phyloP scores from a whole-genome alignment of 495 filamentous ascomycete genomes.

The Amorphotheca resinae region DNA sequence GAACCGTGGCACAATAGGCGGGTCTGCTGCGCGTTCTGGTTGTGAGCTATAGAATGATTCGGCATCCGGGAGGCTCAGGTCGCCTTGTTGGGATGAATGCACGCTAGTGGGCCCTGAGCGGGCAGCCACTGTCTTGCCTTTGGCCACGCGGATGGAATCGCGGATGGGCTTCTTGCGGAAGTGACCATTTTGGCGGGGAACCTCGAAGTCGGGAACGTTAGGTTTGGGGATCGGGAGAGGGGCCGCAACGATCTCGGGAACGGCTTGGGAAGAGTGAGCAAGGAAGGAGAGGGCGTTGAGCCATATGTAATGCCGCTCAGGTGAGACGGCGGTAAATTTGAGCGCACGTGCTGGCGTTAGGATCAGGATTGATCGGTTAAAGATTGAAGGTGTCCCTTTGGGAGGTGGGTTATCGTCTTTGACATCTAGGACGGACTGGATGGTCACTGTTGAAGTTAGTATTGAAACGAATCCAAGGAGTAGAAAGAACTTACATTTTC shows the following conservation, averaged over 20 bases:
- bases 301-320: conserved; percentile 91
- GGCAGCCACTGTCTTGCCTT: conserved; percentile 33
- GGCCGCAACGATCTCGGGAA: conserved; percentile 51
- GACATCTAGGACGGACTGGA: conserved; percentile 94
- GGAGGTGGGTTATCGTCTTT: conserved; percentile 87
- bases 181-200: conserved; percentile 27
- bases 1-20: conserved; percentile 71
- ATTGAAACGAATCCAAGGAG: background rate
- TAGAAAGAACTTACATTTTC: conserved; percentile 62
- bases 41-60: conserved; percentile 23
- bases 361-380: conserved; percentile 91
- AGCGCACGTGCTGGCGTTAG: conserved; percentile 86
- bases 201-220: conserved; percentile 32
- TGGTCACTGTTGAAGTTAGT: conserved; percentile 51
- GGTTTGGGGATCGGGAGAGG: conserved; percentile 42
- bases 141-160: conserved; percentile 84
- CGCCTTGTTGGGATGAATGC: conserved; percentile 14
- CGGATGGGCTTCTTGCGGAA: conserved; percentile 53
- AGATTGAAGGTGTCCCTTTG: conserved; percentile 47
- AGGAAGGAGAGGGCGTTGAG: conserved; percentile 88
- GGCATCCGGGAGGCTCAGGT: conserved; percentile 13
- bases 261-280: conserved; percentile 66
- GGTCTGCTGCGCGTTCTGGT: conserved; percentile 45
- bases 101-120: conserved; percentile 17
- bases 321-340: conserved; percentile 78